Evolutionary conservation across 768 basidiomycete genomes (phyloP), one percentile per base, ranked within the genome.

Genomic region (Hydnomerulius pinastri): DNA sequence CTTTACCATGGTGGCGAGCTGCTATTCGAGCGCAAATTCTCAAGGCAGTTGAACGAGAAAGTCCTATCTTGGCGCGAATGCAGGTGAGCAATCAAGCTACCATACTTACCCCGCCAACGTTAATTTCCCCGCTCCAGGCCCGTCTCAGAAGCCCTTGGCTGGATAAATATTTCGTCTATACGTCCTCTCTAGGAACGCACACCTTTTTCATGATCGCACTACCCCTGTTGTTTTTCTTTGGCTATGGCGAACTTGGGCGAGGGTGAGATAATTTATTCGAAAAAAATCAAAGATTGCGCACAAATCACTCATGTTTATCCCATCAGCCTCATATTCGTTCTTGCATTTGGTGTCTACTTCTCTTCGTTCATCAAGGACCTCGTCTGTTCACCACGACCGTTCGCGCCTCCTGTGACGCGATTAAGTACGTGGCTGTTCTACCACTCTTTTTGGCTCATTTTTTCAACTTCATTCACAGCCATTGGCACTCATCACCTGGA

Each of bases 121-220:
- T 18, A 25, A 45, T 51, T 35, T 2, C 32, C 28, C 17, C 8
- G 13, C 25, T 28, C 5, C 55, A 82, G 88, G 64, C 74, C 8
- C 66, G 64, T 5, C 74, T 90, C 23, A 81, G 87, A 6, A 75
- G 74, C 4, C 79, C 86, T 2, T 84, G 79, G 76, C 70, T 90
- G 20, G 92, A 95, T 62, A 71, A 73, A 1, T 95, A 91, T 61
- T 94, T 95, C 62, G 81, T 94, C 27, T 87, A 93, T 55, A 83
- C 87, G 0, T 91, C 89, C 0, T 77, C 85, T 0, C 73, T 92
- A 9, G 92, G 82, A 0, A 92, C 90, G 1, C 92, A 93, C 60
- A 92, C 89, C 0, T 98, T 94, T 72, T 98, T 98, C 77, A 92
- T 96, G 87, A 81, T 83, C 27, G 79, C 89, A 53, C 73, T 99